Percentiles rank a stretch among this genome's conserved stretches.
Conservation (phyloP, 192 early-diverging fungal species). For the Backusella morwellensis region DNA sequence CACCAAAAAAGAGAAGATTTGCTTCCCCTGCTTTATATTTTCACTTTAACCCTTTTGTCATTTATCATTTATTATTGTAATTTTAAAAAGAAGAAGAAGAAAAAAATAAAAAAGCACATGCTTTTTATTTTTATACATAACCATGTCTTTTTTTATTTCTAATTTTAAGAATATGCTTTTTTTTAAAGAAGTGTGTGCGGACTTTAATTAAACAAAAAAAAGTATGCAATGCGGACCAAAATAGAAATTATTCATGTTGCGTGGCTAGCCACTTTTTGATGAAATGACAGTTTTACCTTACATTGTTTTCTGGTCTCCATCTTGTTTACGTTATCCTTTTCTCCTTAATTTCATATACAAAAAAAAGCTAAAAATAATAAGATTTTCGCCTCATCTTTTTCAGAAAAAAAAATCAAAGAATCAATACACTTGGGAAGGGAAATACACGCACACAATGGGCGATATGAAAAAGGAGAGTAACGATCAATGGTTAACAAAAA, state of each 20-base stretch:
- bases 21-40: background rate
- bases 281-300: background rate
- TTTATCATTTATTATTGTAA: no score
- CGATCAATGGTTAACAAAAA: background rate
- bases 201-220: background rate
- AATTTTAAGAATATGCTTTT: slow-evolving; percentile 3
- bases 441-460: background rate
- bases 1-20: background rate
- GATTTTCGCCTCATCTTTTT: background rate
- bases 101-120: background rate
- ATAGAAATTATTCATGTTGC: slow-evolving; percentile 1
- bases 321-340: background rate
- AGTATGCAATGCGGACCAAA: background rate
- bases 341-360: background rate
- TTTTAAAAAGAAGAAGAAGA: background rate
- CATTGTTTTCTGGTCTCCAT: background rate
- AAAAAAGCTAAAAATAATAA: background rate
- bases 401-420: background rate
- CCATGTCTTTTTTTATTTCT: background rate
- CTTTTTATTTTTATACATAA: background rate
- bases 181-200: background rate
- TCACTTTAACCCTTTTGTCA: background rate
- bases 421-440: background rate
- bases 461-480: background rate
- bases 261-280: background rate